Evolutionary conservation across 352 stramenopile genomes (phyloP).

Genomic region (Nothophytophthora sp.): DNA sequence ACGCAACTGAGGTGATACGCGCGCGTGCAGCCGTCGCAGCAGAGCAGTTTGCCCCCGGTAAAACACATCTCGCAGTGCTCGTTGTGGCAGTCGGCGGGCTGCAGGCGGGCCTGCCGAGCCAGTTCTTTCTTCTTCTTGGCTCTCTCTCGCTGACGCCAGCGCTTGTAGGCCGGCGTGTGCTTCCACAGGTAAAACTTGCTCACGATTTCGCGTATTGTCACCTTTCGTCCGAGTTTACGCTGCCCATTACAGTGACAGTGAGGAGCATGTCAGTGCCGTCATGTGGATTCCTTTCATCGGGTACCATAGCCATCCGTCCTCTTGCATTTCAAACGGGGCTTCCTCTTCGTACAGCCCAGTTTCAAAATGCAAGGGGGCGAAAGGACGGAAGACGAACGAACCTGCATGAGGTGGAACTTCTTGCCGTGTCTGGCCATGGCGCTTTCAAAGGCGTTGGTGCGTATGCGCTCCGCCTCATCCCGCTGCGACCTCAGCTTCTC

Average conservation of each 20-base stretch:
- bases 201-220: conserved; percentile 47
- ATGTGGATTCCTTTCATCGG: no score
- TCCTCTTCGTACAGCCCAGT: background rate
- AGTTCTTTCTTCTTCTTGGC: conserved; percentile 60
- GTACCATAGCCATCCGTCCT: no score
- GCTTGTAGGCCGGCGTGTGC: conserved; percentile 41
- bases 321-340: no score
- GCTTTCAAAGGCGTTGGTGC: conserved; percentile 41
- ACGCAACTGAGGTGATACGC: conserved; percentile 81
- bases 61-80: conserved; percentile 74
- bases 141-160: conserved; percentile 48
- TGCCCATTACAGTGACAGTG: no score
- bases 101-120: conserved; percentile 27
- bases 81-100: conserved; percentile 55
- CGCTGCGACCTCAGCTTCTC: conserved; percentile 28
- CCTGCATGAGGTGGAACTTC: conserved; percentile 65
- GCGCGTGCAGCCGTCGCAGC: conserved; percentile 75
- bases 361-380: background rate
- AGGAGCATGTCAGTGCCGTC: no score
- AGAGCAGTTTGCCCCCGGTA: conserved; percentile 68
- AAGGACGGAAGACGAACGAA: conserved; percentile 8
- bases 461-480: conserved; percentile 30
- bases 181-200: conserved; percentile 77
- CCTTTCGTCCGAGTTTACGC: conserved; percentile 40
- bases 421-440: conserved; percentile 57